Conservation (phyloP, 148 eudicot genomes). For the Camellia granthamiana region DNA sequence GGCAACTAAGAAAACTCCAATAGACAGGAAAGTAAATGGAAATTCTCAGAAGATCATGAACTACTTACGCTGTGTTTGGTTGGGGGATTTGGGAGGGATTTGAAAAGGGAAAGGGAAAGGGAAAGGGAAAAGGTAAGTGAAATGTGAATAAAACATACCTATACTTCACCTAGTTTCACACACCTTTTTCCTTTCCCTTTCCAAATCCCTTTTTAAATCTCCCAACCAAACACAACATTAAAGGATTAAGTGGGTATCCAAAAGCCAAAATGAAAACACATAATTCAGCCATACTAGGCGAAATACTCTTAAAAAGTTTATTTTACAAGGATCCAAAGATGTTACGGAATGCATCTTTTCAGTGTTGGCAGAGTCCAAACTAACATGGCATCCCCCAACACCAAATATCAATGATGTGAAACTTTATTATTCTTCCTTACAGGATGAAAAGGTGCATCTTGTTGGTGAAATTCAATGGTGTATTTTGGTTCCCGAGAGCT, state of each 20-base stretch:
- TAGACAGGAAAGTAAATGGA: neutral
- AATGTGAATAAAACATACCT: too few species aligned
- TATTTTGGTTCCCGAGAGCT: conserved; percentile 85
- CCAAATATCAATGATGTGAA: neutral
- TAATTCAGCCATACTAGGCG: neutral
- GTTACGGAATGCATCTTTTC: neutral
- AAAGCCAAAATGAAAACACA: neutral
- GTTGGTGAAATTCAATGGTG: conserved; percentile 74
- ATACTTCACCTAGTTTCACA: too few species aligned
- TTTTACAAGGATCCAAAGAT: neutral
- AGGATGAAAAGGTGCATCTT: conserved; percentile 70
- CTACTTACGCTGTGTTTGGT: neutral
- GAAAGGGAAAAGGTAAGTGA: too few species aligned
- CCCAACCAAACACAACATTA: too few species aligned
- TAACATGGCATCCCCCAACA: neutral
- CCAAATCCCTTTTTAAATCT: too few species aligned
- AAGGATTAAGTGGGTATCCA: neutral
- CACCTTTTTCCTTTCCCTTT: too few species aligned
- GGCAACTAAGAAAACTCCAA: neutral
- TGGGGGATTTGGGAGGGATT: too few species aligned
- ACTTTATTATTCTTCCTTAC: conserved; percentile 54
- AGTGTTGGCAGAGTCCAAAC: neutral
- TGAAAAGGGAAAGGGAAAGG: too few species aligned
- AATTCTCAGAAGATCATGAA: neutral
- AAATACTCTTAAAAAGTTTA: conserved; percentile 6